Evolutionary conservation across 495 filamentous ascomycete genomes (phyloP), one percentile per base, ranked within the genome.

Genomic region (Hypoxylon rickii): DNA sequence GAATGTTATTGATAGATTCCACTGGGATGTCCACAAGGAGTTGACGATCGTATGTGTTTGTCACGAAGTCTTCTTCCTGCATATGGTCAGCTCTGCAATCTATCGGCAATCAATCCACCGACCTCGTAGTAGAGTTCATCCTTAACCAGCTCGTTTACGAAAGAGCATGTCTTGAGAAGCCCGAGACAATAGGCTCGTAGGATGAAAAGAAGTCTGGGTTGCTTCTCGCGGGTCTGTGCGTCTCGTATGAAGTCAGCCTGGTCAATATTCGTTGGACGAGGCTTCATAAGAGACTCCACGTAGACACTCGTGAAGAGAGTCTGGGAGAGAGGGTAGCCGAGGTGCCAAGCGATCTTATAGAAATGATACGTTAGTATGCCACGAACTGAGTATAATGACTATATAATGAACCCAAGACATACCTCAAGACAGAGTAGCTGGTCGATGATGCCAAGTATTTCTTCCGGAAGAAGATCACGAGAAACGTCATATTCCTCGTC

Each of bases 31-130:
- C 69, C 29, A 85, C 81, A 20, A 97, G 73, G 0, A 99, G 79
- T 34, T 79, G 80, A 20, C 92, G 83, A 56, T 90, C 87, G 68
- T 93, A 97, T 0, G 92, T 83, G 67, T 95, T 90, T 3, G 89
- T 89, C 17, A 92, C 88, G 60, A 97, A 97, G 63, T 98, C 94
- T 72, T 98, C 94, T 73, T 98, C 94, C 89, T 95, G 49, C 37
- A 45, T 32, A 16, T n/a, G 15, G 45, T 78, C 41, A 81, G 67
- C 22, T 44, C 50, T 19, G 20, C 31, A 40, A 4, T 26, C 13
- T 3, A 7, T 19, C 3, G 19, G 3, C 17, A 32, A 17, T 6
- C 11, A 46, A 37, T 12, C 6, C 13, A 7, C 70, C 51, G 61
- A 92, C 90, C 81, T 98, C 94, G 66, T 90, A 96, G 61, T 85